Evolutionary conservation across 1,139 yeast genomes (phyloP).

Genomic region (Candida sp.): DNA sequence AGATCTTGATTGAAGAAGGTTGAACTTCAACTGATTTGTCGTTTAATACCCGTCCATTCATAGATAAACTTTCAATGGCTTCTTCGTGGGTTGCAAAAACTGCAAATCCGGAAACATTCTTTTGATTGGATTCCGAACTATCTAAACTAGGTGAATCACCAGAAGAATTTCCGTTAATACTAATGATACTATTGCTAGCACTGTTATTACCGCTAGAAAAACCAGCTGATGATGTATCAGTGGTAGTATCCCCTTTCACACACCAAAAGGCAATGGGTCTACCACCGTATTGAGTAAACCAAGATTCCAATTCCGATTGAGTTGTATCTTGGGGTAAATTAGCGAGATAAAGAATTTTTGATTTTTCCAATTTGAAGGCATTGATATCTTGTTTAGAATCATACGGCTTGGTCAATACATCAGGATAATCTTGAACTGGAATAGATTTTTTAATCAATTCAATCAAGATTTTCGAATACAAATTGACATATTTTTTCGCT

Average conservation of each 20-base stretch:
- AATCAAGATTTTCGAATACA: slow-evolving; percentile 41
- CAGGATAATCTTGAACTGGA: slow-evolving; percentile 49
- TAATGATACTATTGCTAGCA: slow-evolving; percentile 3
- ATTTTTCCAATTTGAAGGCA: slow-evolving; percentile 66
- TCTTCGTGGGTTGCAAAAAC: slow-evolving; percentile 84
- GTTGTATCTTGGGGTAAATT: slow-evolving; percentile 85
- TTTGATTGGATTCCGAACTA: slow-evolving; percentile 9
- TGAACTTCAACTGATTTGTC: slow-evolving; percentile 81
- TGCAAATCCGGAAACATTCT: slow-evolving; percentile 69
- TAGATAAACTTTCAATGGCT: slow-evolving; percentile 69
- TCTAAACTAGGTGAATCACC: not conserved
- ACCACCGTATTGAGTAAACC: slow-evolving; percentile 88
- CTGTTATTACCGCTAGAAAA: slow-evolving; percentile 7
- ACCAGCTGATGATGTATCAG: not conserved
- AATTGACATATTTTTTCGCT: slow-evolving; percentile 8
- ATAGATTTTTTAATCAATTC: slow-evolving; percentile 53
- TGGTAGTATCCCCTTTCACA: slow-evolving; percentile 42
- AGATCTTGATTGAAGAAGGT: slow-evolving; percentile 74
- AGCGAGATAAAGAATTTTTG: slow-evolving; percentile 73
- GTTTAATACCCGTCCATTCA: slow-evolving; percentile 77
- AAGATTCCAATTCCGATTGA: slow-evolving; percentile 84
- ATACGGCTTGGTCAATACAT: slow-evolving; percentile 67
- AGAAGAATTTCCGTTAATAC: slow-evolving; percentile 1
- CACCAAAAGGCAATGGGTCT: slow-evolving; percentile 88
- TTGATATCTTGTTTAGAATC: slow-evolving; percentile 71